Conservation (phyloP, 2,329 filamentous ascomycete genomes). For the Ambrosiella beaveri region DNA sequence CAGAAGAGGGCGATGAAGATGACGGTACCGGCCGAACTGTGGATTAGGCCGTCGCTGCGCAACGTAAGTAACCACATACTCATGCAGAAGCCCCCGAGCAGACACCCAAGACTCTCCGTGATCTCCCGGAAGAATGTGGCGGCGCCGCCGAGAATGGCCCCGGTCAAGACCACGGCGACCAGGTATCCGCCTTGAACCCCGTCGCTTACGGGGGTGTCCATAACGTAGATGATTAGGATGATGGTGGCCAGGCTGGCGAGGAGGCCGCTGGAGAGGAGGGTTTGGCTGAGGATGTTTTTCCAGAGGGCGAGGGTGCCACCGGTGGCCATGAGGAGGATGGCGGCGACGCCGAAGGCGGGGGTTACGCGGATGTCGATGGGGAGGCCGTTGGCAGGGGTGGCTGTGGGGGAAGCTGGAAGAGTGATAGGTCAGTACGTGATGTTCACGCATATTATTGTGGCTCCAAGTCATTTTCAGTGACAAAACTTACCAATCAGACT, state of each 20-base stretch:
- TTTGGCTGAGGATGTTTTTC: conserved; percentile 62
- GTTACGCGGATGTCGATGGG: conserved; percentile 61
- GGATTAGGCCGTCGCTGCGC: conserved; percentile 57
- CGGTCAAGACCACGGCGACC: conserved; percentile 57
- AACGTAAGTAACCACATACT: conserved; percentile 83
- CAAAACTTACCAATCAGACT: not conserved
- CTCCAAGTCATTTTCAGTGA: not conserved
- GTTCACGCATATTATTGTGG: not conserved
- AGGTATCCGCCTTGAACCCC: conserved; percentile 76
- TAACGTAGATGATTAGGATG: conserved; percentile 76
- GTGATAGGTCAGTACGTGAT: not conserved
- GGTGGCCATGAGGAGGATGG: conserved; percentile 54
- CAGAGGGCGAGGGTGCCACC: conserved; percentile 58
- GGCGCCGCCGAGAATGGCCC: conserved; percentile 53
- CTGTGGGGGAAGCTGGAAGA: not conserved
- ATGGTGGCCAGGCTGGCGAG: conserved; percentile 56
- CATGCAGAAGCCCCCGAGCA: conserved; percentile 72
- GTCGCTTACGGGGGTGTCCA: conserved; percentile 57
- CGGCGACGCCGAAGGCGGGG: conserved; percentile 64
- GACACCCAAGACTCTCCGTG: conserved; percentile 62
- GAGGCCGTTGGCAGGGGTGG: not conserved
- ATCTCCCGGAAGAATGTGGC: conserved; percentile 70
- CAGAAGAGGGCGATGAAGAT: conserved; percentile 64
- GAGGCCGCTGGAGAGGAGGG: conserved; percentile 64
- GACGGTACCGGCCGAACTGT: conserved; percentile 41